phyloP scores from a whole-genome alignment of 306 rosid species.

The Sechiopsis laciniata region DNA sequence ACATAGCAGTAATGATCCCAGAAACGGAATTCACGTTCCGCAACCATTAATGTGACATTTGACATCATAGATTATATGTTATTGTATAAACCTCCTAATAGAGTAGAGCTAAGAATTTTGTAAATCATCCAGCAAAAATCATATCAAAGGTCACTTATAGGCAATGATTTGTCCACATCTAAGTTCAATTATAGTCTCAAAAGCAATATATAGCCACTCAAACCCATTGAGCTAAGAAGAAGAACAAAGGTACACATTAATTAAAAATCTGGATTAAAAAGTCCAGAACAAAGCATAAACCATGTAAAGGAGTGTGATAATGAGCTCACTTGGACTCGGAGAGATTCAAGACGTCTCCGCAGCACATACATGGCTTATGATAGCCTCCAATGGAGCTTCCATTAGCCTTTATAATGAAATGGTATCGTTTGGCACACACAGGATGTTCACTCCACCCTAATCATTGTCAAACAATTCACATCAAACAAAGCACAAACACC shows the following conservation, averaged over 20 bases:
- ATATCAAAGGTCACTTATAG: background rate
- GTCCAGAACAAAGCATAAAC: background rate
- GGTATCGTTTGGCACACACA: conserved; percentile 83
- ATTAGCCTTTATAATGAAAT: conserved; percentile 83
- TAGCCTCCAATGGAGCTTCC: conserved; percentile 91
- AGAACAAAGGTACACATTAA: conserved; percentile 1
- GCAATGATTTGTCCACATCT: background rate
- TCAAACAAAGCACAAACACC: background rate
- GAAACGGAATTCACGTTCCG: background rate
- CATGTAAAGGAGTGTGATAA: conserved; percentile 11
- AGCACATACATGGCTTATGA: conserved; percentile 94
- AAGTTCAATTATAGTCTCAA: background rate
- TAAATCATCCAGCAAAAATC: background rate
- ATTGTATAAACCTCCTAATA: background rate
- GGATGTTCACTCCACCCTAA: conserved; percentile 97
- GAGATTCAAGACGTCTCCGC: conserved; percentile 86
- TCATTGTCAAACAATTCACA: conserved; percentile 14
- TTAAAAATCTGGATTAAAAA: background rate
- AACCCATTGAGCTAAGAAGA: background rate
- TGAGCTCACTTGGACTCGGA: conserved; percentile 90
- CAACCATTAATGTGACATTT: background rate
- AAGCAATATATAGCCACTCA: background rate
- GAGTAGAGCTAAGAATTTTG: background rate
- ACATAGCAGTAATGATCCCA: background rate
- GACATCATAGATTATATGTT: background rate